Percentiles rank a stretch among this genome's conserved stretches.
phyloP scores from a whole-genome alignment of 306 rosid species.

The Cyamopsis tetragonoloba region DNA sequence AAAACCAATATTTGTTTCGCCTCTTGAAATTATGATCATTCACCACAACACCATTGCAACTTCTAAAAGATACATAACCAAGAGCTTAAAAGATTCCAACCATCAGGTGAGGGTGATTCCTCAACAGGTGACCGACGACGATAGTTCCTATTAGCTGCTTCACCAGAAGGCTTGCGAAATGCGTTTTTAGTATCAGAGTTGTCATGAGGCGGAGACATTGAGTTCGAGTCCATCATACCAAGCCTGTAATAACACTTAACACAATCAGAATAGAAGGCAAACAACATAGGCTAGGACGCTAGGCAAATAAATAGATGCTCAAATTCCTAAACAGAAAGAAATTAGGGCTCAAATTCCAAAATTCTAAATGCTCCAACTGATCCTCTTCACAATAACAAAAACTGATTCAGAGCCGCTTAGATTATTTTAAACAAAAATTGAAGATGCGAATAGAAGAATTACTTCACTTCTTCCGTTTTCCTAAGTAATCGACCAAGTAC shows the following conservation, averaged over 20 bases:
- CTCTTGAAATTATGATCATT: not conserved
- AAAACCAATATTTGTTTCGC: not conserved
- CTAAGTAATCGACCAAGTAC: not conserved
- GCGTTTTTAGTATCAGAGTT: conserved; percentile 45
- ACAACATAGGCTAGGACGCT: no score
- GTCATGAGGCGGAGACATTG: conserved; percentile 25
- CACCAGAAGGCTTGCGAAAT: conserved; percentile 72
- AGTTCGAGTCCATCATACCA: conserved; percentile 53
- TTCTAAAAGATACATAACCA: conserved; percentile 16
- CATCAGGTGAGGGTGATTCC: conserved; percentile 63
- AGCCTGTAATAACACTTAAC: conserved; percentile 27
- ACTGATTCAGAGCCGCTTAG: not conserved
- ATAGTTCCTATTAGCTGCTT: conserved; percentile 66
- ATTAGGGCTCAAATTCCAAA: not conserved
- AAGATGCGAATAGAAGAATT: not conserved
- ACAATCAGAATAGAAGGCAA: conserved; percentile 6
- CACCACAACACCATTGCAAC: conserved; percentile 6
- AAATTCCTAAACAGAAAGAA: not conserved
- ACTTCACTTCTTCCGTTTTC: not conserved
- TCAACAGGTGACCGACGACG: conserved; percentile 70
- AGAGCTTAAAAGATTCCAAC: conserved; percentile 44
- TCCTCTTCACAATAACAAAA: not conserved
- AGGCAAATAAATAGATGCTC: not conserved
- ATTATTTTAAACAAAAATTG: not conserved
- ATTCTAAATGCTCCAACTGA: no score